Percentiles rank a stretch among this genome's conserved stretches.
Evolutionary conservation across 805 yeast species (phyloP).

Genomic region (Ascoidea asiatica): DNA sequence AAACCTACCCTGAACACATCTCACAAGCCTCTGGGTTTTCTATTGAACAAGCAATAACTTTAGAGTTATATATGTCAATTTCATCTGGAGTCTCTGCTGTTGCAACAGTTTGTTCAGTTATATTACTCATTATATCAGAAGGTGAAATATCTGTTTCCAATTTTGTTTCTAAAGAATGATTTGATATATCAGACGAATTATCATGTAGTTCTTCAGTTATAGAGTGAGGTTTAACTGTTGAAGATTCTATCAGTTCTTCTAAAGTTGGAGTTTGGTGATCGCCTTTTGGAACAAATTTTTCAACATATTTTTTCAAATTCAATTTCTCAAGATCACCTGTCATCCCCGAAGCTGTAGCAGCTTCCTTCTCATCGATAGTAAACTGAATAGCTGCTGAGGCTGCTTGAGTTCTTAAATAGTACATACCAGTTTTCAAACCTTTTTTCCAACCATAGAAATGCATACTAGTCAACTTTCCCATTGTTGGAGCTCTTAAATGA

Average conservation of each 20-base stretch:
- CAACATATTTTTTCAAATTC: constrained; percentile 21
- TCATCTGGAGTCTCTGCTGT: constrained; percentile 30
- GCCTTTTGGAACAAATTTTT: constrained; percentile 5
- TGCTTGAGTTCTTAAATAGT: constrained; percentile 93
- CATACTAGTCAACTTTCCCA: constrained; percentile 95
- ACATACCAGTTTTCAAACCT: constrained; percentile 98
- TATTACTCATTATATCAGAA: constrained; percentile 11
- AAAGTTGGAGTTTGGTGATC: neutral
- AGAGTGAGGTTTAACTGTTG: too few species aligned
- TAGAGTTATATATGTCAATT: constrained; percentile 78
- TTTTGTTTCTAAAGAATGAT: neutral
- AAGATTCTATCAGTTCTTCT: too few species aligned
- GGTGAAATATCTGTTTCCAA: neutral
- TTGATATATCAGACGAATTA: too few species aligned
- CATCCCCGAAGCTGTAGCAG: constrained; percentile 11
- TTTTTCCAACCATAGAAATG: constrained; percentile 98
- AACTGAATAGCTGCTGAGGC: constrained; percentile 96
- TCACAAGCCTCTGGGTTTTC: constrained; percentile 95
- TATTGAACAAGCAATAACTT: constrained; percentile 94
- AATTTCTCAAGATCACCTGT: constrained; percentile 12
- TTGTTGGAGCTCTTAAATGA: constrained; percentile 79
- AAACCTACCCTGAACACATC: constrained; percentile 86
- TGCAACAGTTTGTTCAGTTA: constrained; percentile 26
- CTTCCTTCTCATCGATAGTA: constrained; percentile 38
- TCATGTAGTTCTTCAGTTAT: too few species aligned